Base-by-base conservation (phyloP, 2,329 filamentous ascomycete genomes). In the Fusarium decemcellulare region DNA sequence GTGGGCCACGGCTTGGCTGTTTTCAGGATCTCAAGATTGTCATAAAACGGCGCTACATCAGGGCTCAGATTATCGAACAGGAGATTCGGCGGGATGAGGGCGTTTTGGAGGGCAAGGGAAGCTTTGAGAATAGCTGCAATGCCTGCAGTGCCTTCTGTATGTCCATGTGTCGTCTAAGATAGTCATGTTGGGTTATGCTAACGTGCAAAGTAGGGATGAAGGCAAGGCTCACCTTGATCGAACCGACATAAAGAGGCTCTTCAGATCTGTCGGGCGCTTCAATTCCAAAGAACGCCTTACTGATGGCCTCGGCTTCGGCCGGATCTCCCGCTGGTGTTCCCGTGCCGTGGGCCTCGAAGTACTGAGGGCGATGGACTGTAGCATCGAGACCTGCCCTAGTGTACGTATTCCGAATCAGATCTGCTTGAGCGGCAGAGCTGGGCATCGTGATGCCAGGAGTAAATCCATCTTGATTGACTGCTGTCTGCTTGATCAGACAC, bases 61-160 rank as follows among this genome's bases (percentile, higher is more conserved):
- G 79, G 80, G 58, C 86, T 86, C 2, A 83, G 80, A 5, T 79
- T 68, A 70, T 85, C 81, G 75, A 85, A 85, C 66, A 84, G 81
- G 44, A 82, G 75, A 11, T 34, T 61, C 3, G 59, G 59, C 1
- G 59, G 59, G 2, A 61, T 61, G 0, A n/a, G 48, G 23, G 15
- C 34, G 6, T 27, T 60, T 30, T 61, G 48, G 0, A 63, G 32
- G 1, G 59, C 59, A 1, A 59, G 5, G 30, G 56, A 59, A n/a
- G 59, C 55, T 4, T 59, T 59, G 0, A 62, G 39, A 2, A 63
- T 1, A 3, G 56, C 57, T 0, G 56, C 56, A 0, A 63, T 4
- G 2, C 60, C 60, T 16, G 60, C 60, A 5, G 47, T 54, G 4
- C 60, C 60, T 12, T 63, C 60, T 0, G 48, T 52, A 0, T 63